Percentiles rank a stretch among this genome's conserved stretches.
Evolutionary conservation across 176 grass and related monocot species (phyloP).

Genomic region (sorghum (Sorghum bicolor)): DNA sequence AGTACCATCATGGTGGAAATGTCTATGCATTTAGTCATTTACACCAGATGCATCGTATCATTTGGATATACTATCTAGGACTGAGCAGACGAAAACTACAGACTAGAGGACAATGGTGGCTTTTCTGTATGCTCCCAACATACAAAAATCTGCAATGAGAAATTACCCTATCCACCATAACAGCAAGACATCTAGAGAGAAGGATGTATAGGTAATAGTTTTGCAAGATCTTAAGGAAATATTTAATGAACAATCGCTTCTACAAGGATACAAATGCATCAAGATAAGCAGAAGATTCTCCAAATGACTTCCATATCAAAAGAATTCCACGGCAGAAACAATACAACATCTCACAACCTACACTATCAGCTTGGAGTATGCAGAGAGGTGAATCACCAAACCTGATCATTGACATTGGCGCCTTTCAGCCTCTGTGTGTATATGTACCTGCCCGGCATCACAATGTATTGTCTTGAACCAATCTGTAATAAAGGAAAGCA

Average conservation of each 20-base stretch:
- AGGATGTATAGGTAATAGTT: background rate
- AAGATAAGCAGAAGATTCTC: background rate
- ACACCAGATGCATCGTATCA: background rate
- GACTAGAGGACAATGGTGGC: background rate
- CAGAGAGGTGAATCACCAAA: slow-evolving; percentile 5
- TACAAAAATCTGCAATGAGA: background rate
- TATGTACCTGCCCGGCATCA: slow-evolving; percentile 58
- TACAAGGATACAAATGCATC: background rate
- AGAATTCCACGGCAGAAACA: slow-evolving; percentile 20
- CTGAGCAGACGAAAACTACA: background rate
- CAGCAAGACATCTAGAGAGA: background rate
- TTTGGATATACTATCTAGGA: background rate
- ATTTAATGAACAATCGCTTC: background rate
- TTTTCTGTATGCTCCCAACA: background rate
- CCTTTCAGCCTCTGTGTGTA: slow-evolving; percentile 81
- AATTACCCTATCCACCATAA: background rate
- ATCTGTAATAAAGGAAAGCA: slow-evolving; percentile 38
- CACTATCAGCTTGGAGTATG: background rate
- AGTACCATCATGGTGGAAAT: background rate
- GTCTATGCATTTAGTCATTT: background rate
- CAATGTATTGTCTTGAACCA: slow-evolving; percentile 63
- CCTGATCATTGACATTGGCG: slow-evolving; percentile 64
- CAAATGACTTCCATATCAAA: background rate
- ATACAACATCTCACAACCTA: background rate
- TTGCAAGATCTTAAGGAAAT: slow-evolving; percentile 3